Evolutionary conservation across 768 basidiomycete species (phyloP), one percentile per base, ranked within the genome.

Genomic region (Neoboletus subvelutipes): DNA sequence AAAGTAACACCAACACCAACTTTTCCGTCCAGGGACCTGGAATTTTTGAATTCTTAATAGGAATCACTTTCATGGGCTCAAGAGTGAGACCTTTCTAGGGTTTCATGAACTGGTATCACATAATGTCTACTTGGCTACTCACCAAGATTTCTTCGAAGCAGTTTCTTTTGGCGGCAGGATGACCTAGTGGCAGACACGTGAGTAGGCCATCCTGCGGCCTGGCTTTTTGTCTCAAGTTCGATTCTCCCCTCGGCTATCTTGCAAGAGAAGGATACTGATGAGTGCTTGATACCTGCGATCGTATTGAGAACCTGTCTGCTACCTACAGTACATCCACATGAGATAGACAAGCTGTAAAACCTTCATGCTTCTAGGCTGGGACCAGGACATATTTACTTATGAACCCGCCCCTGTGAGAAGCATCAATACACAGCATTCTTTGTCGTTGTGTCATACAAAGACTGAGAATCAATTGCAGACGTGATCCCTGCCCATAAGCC

Each of bases 121-220:
- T 37, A 22, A 50, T 5, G 24, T 11, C n/a, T 1, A 12, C 26
- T 17, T 17, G 18, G 24, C 13, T 17, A 8, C 22, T 5, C 22
- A 15, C 7, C 39, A 52, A 34, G 22, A 11, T 50, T 22, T 2
- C 29, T 34, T 26, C 46, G 2, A 40, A 29, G 45, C 6, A 0
- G 5, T 42, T 45, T 7, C 31, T 28, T 50, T n/a, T 0, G 48
- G 57, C 15, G 6, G 43, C 12, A 7, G 39, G 43, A 58, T 58
- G 56, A 34, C 48, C 56, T 40, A 58, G 57, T 58, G 56, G 48
- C 57, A 34, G 45, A 40, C 57, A 45, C 28, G 22, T 10, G 15
- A 2, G 37, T 45, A 40, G 57, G 48, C 5, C 56, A 50, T 36
- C 56, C 39, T 11, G 26, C 55, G 12, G 9, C 43, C 48, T 2